These are phyloP conservation scores for Amoeboradix gromovi DNA, from an alignment of 371 early-diverging fungal genomes.

Conservation along the genomic window DNA sequence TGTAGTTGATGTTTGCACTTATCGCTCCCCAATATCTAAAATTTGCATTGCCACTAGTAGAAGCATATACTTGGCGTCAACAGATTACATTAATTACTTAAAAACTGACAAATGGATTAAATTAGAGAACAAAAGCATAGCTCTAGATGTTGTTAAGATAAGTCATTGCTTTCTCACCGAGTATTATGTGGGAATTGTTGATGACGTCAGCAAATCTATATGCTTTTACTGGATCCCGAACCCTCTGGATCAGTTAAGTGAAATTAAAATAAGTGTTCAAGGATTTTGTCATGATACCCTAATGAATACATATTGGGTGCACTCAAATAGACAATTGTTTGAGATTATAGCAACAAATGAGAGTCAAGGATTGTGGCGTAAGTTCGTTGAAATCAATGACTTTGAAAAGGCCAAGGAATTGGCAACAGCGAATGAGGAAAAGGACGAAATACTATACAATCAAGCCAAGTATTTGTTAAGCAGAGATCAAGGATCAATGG, in stretches of 20 bases:
- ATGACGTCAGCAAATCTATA: background rate
- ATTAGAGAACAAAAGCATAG: background rate
- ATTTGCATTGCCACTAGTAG: background rate
- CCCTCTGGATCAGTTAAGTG: background rate
- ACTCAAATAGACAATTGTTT: background rate
- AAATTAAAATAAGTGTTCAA: background rate
- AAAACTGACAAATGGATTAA: background rate
- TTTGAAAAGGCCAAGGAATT: background rate
- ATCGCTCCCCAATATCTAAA: background rate
- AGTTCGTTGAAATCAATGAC: background rate
- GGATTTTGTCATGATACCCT: background rate
- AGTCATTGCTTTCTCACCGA: background rate
- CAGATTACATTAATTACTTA: background rate
- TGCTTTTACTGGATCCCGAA: background rate
- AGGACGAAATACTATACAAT: background rate
- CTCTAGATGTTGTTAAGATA: background rate
- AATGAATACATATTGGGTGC: background rate
- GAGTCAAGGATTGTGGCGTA: background rate
- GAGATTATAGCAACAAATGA: background rate
- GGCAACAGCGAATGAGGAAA: background rate
- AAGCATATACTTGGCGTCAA: background rate
- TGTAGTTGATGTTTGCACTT: background rate
- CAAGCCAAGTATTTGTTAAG: background rate
- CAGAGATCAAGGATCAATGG: background rate
- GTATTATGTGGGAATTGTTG: background rate